A percentile compares a stretch with the other conserved stretches of the same genome.
phyloP scores from a whole-genome alignment of 164 flowering plant species.

The Stephania cephalantha region DNA sequence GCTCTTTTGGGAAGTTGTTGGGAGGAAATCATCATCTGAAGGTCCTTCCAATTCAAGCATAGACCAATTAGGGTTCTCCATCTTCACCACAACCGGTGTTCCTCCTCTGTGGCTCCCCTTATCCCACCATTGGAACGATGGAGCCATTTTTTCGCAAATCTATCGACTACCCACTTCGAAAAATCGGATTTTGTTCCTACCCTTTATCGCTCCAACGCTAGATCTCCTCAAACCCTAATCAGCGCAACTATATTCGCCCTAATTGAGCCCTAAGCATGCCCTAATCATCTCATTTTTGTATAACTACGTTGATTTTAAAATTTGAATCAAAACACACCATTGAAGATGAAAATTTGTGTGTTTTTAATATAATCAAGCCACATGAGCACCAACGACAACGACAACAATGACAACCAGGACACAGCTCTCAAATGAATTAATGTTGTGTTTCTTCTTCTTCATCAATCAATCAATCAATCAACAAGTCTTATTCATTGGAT shows the following conservation, averaged over 20 bases:
- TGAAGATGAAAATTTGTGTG: too few relatives aligned
- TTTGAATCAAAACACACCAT: too few relatives aligned
- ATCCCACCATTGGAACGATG: slow-evolving; percentile 61
- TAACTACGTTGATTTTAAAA: too few relatives aligned
- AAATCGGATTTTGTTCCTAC: not conserved
- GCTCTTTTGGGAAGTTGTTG: slow-evolving; percentile 18
- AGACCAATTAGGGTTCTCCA: slow-evolving; percentile 89
- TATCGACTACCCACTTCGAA: slow-evolving; percentile 3
- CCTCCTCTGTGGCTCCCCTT: slow-evolving; percentile 58
- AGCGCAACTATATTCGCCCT: too few relatives aligned
- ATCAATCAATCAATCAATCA: not conserved
- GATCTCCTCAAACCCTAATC: too few relatives aligned
- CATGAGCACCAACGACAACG: too few relatives aligned
- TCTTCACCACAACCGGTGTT: slow-evolving; percentile 80
- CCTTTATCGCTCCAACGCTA: too few relatives aligned
- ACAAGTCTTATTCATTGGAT: not conserved
- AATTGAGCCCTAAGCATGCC: too few relatives aligned
- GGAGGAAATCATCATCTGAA: slow-evolving; percentile 43
- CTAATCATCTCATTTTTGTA: too few relatives aligned
- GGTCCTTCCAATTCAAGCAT: slow-evolving; percentile 69
- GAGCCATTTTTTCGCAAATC: slow-evolving; percentile 34
- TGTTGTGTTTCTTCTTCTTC: not conserved
- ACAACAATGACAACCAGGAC: too few relatives aligned
- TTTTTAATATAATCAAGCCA: too few relatives aligned
- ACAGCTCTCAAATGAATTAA: too few relatives aligned